phyloP scores from a whole-genome alignment of 768 basidiomycete genomes.

The Kwoniella sp. region DNA sequence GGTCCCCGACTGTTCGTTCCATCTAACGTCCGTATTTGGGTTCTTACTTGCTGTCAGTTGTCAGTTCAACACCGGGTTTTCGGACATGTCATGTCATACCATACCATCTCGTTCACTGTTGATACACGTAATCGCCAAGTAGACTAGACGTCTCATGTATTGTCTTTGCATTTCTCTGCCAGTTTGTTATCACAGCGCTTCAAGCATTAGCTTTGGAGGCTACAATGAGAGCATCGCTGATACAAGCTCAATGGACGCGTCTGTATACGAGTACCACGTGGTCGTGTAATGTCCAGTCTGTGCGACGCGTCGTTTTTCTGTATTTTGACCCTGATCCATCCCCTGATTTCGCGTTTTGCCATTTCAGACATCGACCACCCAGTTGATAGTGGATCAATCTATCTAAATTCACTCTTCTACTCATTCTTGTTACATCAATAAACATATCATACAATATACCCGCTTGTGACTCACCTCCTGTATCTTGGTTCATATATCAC shows the following conservation, averaged over 20 bases:
- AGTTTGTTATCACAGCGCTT: too few species aligned
- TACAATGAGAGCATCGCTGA: too few species aligned
- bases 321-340: conserved; percentile 8
- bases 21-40: background rate
- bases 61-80: too few species aligned
- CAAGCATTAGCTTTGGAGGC: too few species aligned
- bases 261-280: background rate
- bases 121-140: too few species aligned
- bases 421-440: background rate
- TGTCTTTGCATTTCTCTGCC: too few species aligned
- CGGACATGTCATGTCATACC: background rate
- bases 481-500: background rate
- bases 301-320: conserved; percentile 7
- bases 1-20: too few species aligned
- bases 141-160: too few species aligned
- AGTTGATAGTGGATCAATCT: background rate
- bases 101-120: background rate
- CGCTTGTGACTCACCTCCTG: background rate
- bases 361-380: background rate
- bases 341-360: conserved; percentile 23
- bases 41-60: too few species aligned
- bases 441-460: background rate
- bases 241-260: background rate
- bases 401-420: too few species aligned
- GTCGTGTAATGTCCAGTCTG: background rate